Evolutionary conservation across 75 land plant species (phyloP), one percentile per base, ranked within the genome.

Genomic region (Picea glauca): DNA sequence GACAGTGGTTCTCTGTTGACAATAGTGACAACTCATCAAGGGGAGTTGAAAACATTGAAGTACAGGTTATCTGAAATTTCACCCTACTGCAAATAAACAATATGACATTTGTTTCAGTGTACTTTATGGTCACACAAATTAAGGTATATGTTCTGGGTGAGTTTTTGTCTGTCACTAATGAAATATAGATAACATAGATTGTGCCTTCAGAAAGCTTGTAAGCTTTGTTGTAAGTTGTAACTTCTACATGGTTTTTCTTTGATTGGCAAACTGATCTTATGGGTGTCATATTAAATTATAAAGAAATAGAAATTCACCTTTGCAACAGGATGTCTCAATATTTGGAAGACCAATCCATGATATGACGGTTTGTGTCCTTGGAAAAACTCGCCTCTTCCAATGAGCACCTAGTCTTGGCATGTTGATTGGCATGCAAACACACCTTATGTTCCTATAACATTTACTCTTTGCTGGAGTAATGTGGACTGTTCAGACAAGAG

Each of bases 41-140:
- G 94, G 65, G 97, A 96, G 85, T 93, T 96, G n/a, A 96, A 96
- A 85, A 87, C 93, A 4, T 80, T 96, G 23, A 96, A 96, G 81
- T 96, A 94, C 79, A 95, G 95, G 98, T 93, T 77, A n/a, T 31
- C 63, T 1, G 26, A 56, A n/a, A 6, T 56, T 62, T 58, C 4
- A 3, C 38, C 40, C n/a, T 76, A 9, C 13, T 58, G 13, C 46
- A 70, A 70, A n/a, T 43, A 43, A 43, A 40, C 12, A 18, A 68
- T 18, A 35, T 17, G 18, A 20, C 18, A 6, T 35, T 32, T 38
- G 46, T 5, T 70, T 40, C 23, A 20, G 74, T 70, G 5, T 43
- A 70, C 74, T 70, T 5, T 50, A 50, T 8, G 54, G 21, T 43
- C 56, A 70, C 43, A 17, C 9, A 20, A 43, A 70, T 40, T 50